Conservation (phyloP, 1,284 basidiomycete genomes). For the Chalciporus sp. region DNA sequence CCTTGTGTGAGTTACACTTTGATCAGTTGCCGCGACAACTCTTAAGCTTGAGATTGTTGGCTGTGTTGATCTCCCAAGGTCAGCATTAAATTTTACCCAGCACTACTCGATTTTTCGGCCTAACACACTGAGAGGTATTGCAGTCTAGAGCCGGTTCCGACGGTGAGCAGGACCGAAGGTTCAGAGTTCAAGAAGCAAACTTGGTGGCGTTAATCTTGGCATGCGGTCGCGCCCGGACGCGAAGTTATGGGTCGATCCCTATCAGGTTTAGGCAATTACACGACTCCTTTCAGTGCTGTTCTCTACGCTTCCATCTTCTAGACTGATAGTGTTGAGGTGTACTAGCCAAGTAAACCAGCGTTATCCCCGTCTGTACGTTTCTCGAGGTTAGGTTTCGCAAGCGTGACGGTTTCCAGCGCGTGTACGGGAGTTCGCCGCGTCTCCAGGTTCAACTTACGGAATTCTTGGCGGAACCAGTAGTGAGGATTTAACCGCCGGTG, state of each 20-base stretch:
- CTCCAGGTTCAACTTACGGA: constrained; percentile 6
- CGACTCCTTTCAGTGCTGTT: not conserved
- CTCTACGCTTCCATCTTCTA: not conserved
- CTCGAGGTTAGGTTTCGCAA: too few species aligned
- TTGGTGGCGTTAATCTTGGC: constrained; percentile 14
- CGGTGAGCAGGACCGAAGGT: not conserved
- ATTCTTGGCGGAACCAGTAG: constrained; percentile 15
- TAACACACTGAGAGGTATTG: not conserved
- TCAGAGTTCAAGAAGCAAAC: not conserved
- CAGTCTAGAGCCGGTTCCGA: not conserved
- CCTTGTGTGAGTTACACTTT: not conserved
- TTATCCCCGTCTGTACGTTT: too few species aligned
- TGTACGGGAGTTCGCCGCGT: constrained; percentile 26
- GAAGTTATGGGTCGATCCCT: constrained; percentile 9
- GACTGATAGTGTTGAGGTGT: not conserved
- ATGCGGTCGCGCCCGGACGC: not conserved
- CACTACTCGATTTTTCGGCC: too few species aligned
- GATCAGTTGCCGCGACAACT: not conserved
- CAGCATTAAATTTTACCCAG: not conserved
- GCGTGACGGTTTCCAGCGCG: not conserved
- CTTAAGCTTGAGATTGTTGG: not conserved
- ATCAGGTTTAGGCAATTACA: not conserved
- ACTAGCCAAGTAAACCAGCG: not conserved
- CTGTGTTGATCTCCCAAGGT: not conserved
- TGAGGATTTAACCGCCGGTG: constrained; percentile 5